These are phyloP conservation scores for Cladosporium sp. DNA, from an alignment of 2,329 filamentous ascomycete genomes.

Conservation along the genomic window DNA sequence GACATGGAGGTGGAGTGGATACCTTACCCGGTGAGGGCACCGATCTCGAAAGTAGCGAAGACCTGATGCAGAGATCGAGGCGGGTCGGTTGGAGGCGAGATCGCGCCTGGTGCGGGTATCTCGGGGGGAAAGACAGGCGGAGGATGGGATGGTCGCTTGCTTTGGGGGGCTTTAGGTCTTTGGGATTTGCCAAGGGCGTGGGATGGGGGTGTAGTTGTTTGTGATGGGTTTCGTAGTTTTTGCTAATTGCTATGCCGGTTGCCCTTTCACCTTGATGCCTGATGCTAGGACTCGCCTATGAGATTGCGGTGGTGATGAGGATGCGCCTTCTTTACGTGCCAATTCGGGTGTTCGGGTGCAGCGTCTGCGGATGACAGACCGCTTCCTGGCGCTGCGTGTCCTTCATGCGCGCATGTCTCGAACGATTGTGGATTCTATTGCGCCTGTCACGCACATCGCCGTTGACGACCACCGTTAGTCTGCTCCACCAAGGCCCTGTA, in stretches of 20 bases:
- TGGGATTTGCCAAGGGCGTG: neutral
- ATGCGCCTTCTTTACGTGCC: neutral
- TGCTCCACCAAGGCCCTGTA: neutral
- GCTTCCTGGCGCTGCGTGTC: neutral
- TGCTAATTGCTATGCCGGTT: neutral
- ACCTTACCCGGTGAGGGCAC: neutral
- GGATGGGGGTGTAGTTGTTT: neutral
- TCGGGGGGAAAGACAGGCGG: constrained; percentile 7
- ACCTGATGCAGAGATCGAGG: constrained; percentile 6
- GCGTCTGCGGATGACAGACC: neutral
- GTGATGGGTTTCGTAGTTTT: neutral
- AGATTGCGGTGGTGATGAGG: neutral
- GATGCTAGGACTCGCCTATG: neutral
- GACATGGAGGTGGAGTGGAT: neutral
- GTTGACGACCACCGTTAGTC: neutral
- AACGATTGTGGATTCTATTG: neutral
- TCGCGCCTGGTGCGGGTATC: constrained; percentile 14
- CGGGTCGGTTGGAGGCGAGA: neutral
- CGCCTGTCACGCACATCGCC: neutral
- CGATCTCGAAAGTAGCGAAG: neutral
- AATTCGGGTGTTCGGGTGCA: neutral
- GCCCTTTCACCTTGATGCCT: neutral
- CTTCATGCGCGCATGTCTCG: constrained; percentile 10
- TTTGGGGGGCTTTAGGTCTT: neutral
- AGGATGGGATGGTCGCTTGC: neutral